phyloP scores from a whole-genome alignment of 2,329 filamentous ascomycete species.

The Pseudogymnoascus sp. region DNA sequence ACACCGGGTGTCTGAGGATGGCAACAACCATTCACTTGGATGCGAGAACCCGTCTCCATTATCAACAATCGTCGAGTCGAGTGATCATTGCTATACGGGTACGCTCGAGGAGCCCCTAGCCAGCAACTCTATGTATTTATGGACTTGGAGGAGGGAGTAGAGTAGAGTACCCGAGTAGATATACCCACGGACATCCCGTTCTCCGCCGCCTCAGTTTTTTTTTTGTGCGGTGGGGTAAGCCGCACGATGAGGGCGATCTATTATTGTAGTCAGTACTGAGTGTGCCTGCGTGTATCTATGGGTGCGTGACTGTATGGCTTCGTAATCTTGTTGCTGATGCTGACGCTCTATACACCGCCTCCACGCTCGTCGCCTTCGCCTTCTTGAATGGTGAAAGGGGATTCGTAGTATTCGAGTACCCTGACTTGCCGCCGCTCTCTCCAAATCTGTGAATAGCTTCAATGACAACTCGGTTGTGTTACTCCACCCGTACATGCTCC shows the following conservation, averaged over 20 bases:
- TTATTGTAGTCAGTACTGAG: background rate
- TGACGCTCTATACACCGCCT: background rate
- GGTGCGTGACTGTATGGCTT: background rate
- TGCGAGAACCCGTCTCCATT: background rate
- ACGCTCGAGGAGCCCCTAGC: background rate
- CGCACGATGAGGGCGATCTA: background rate
- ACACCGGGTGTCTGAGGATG: background rate
- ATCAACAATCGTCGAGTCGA: background rate
- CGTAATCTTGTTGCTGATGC: background rate
- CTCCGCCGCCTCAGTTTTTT: background rate
- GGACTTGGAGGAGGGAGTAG: too few relatives aligned
- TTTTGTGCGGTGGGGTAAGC: background rate
- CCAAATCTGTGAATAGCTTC: background rate
- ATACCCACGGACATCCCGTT: background rate
- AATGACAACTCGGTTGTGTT: constrained; percentile 4
- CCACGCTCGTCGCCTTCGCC: background rate
- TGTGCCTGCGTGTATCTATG: background rate
- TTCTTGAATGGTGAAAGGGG: background rate
- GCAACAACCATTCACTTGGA: background rate
- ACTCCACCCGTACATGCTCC: background rate
- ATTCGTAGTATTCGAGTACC: background rate
- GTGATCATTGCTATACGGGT: background rate
- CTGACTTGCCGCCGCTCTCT: background rate
- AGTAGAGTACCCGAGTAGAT: background rate
- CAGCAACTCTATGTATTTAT: background rate